Evolutionary conservation across 1,139 yeast genomes (phyloP), one percentile per base, ranked within the genome.

Genomic region (Pichia sp.): DNA sequence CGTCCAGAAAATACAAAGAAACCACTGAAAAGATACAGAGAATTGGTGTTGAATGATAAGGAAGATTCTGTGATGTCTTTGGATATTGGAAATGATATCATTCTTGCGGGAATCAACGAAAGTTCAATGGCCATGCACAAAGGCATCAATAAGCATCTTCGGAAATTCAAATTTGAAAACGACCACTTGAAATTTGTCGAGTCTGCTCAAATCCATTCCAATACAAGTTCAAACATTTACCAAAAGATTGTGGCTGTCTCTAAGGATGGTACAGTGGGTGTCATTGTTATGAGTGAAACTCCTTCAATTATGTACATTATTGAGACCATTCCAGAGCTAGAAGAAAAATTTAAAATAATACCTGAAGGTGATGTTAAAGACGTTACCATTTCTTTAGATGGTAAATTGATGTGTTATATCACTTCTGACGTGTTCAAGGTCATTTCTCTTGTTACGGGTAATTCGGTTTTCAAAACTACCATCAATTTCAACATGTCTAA

Each of bases 41-140:
- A 84, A 55, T 71, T 81, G 52, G 70, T 73, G 1, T 64, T 84
- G 49, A 78, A 79, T 5, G 68, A 75, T 16, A 72, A 74, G 45
- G 88, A 82, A 52, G 94, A 84, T 59, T 78, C 85, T 4, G 94
- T 94, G 4, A 82, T 83, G 59, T 79, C 87, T 40, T 57, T 85
- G 44, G 92, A 80, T 55, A 67, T 69, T 37, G 71, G 73, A 33
- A 70, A 72, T 44, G 72, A 71, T 44, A 59, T 71, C 7, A 76
- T 87, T 27, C 66, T 85, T 46, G 71, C 85, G 44, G 95, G 95
- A 4, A 81, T 88, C 55, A 85, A 86, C 59, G 87, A 85, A 56
- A 73, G 79, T 47, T 52, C 78, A 53, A 66, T 70, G 52, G 69
- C 74, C 61, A 70, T 81, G 64, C 65, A 71, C 65, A 53, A 72